Conservation (phyloP, 176 grass and related monocot species). For the Musa schizocarpa region DNA sequence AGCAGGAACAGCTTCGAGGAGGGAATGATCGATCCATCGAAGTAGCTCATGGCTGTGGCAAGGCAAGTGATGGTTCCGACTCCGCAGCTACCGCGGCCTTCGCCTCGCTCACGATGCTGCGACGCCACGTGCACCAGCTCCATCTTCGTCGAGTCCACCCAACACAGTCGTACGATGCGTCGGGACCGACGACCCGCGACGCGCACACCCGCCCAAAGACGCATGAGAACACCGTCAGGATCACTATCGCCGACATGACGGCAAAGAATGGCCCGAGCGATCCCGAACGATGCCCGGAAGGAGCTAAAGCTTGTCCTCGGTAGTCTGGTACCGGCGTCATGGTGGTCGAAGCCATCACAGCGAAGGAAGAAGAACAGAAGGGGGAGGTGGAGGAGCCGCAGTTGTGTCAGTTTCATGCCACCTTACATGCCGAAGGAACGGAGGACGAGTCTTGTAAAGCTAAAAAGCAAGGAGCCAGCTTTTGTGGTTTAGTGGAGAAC, state of each 20-base stretch:
- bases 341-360: slow-evolving; percentile 30
- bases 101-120: slow-evolving; percentile 20
- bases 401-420: neutral
- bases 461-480: neutral
- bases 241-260: slow-evolving; percentile 49
- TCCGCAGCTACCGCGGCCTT: slow-evolving; percentile 23
- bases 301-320: slow-evolving; percentile 15
- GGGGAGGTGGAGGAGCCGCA: neutral
- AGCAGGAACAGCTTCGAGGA: too few species aligned
- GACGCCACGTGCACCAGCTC: slow-evolving; percentile 15
- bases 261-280: slow-evolving; percentile 56
- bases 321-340: slow-evolving; percentile 28
- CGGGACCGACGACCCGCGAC: slow-evolving; percentile 32
- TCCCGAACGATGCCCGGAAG: slow-evolving; percentile 7
- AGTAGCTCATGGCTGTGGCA: slow-evolving; percentile 45
- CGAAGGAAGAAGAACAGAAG: neutral
- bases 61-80: slow-evolving; percentile 10
- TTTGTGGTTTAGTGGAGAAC: slow-evolving; percentile 10
- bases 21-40: neutral
- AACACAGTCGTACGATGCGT: slow-evolving; percentile 59
- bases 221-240: slow-evolving; percentile 62
- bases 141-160: slow-evolving; percentile 21
- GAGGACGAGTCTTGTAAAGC: neutral
- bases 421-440: neutral
- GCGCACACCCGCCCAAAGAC: slow-evolving; percentile 45